These are phyloP conservation scores for Polytrichum commune DNA, from an alignment of 225 moss, liverwort and hornwort genomes.

Conservation along the genomic window DNA sequence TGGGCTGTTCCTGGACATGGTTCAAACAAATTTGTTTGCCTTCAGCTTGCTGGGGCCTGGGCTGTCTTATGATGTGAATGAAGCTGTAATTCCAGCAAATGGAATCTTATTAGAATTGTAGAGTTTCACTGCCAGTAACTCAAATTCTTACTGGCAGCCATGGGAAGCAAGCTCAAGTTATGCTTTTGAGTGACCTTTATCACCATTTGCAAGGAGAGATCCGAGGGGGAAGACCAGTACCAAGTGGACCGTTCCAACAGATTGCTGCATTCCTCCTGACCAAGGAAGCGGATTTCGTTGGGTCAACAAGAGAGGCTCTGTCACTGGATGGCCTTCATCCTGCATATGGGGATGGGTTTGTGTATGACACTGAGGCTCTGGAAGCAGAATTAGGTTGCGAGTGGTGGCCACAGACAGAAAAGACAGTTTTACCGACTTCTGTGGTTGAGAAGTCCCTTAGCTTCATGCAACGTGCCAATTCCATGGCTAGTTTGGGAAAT, in stretches of 20 bases:
- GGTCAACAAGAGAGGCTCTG: constrained; percentile 41
- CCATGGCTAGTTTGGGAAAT: constrained; percentile 78
- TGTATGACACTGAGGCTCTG: constrained; percentile 63
- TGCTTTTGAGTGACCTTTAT: constrained; percentile 92
- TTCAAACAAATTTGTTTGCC: no score
- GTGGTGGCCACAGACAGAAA: constrained; percentile 75
- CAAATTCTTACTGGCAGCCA: constrained; percentile 42
- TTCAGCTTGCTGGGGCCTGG: no score
- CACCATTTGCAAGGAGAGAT: constrained; percentile 90
- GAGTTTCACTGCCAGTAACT: no score
- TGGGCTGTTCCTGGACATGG: no score
- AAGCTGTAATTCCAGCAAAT: no score
- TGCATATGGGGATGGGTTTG: constrained; percentile 69
- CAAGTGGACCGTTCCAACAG: constrained; percentile 80
- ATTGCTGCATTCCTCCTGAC: constrained; percentile 69
- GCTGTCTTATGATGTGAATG: no score
- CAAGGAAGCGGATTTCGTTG: constrained; percentile 63
- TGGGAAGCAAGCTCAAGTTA: constrained; percentile 72
- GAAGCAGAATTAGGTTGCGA: constrained; percentile 78
- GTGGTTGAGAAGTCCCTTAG: constrained; percentile 70
- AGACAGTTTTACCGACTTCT: constrained; percentile 42
- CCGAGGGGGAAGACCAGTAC: constrained; percentile 76
- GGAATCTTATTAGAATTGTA: no score
- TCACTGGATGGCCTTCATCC: constrained; percentile 73
- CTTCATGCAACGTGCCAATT: constrained; percentile 66